Conservation (phyloP, 345 rosid species). For the Rubroshorea leprosula region DNA sequence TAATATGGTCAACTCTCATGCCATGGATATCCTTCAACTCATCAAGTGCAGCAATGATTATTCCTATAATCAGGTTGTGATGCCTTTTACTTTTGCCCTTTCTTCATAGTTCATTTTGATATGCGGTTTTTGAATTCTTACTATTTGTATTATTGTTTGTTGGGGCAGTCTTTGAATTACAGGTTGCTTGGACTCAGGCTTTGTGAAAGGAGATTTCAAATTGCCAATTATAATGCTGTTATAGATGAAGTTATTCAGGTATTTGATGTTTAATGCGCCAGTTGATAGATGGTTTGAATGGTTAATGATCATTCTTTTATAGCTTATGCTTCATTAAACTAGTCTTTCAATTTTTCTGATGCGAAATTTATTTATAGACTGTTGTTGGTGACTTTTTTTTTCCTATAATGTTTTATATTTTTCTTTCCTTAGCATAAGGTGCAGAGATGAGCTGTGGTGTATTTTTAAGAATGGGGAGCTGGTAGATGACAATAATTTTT, state of each 20-base stretch:
- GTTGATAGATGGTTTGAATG: too few relatives aligned
- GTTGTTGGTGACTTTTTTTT: too few relatives aligned
- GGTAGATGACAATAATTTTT: too few relatives aligned
- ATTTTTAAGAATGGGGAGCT: too few relatives aligned
- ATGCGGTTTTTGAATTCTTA: conserved; percentile 7
- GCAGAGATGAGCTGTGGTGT: too few relatives aligned
- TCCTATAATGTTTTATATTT: too few relatives aligned
- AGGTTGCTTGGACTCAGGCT: conserved; percentile 81
- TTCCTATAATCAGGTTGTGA: conserved; percentile 60
- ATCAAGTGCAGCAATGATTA: conserved; percentile 64
- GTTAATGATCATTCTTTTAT: too few relatives aligned
- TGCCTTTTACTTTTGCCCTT: conserved; percentile 2
- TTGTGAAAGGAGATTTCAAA: conserved; percentile 41
- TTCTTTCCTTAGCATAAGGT: too few relatives aligned
- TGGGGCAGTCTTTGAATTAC: conserved; percentile 65
- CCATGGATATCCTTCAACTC: conserved; percentile 56
- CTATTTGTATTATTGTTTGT: conserved; percentile 1
- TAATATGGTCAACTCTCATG: conserved; percentile 50
- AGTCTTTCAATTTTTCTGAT: too few relatives aligned
- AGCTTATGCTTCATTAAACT: too few relatives aligned
- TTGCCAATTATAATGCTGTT: conserved; percentile 32
- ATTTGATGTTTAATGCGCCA: background rate
- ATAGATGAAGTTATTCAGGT: conserved; percentile 61
- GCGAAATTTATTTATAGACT: too few relatives aligned
- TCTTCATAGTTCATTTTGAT: background rate